Evolutionary conservation across 305 asterid genomes (phyloP), one percentile per base, ranked within the genome.

Genomic region (Fraxinus paxiana): DNA sequence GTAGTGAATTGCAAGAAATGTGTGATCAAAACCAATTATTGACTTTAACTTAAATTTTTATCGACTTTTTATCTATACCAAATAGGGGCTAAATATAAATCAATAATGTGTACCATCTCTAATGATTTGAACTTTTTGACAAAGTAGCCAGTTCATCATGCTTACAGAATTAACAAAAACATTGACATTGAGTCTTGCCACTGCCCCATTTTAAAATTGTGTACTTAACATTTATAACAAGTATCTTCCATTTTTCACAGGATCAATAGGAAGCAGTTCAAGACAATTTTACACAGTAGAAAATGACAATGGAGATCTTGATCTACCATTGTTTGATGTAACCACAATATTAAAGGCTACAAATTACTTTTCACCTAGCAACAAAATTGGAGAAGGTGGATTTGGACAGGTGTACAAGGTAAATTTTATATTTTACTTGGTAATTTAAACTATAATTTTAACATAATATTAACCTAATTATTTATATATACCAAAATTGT

Each of bases 361-460:
- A 1, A 24, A 63, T 37, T 22, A 78, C 75, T 78, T 78, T 65
- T 78, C 81, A 22, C 41, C 41, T 0, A 0, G 41, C 9, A 78
- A 78, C 41, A 78, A 63, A 18, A 78, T 78, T 37, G 81, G 81
- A 13, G 76, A 78, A 37, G 76, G 81, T 6, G 81, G 81, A 20
- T 65, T 78, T 65, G 81, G 81, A 22, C 81, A 65, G 9, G 75
- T 78, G 9, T 78, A 63, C 63, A 78, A 78, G 81, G 81, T 63
- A 76, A 24, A 51, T 76, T 6, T 5, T 10, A 3, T 12, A 65
- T 1, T 24, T 9, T 9, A 26, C 13, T 18, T 0, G 10, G 26
- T 7, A 18, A 20, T 56, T 4, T 15, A 0, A 48, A 48, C 22
- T n/a, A 48, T 48, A 18, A 61, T 22, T 18, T 0, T 43, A 43